Conservation (phyloP, 2,329 filamentous ascomycete species). For the Fusarium sp. region DNA sequence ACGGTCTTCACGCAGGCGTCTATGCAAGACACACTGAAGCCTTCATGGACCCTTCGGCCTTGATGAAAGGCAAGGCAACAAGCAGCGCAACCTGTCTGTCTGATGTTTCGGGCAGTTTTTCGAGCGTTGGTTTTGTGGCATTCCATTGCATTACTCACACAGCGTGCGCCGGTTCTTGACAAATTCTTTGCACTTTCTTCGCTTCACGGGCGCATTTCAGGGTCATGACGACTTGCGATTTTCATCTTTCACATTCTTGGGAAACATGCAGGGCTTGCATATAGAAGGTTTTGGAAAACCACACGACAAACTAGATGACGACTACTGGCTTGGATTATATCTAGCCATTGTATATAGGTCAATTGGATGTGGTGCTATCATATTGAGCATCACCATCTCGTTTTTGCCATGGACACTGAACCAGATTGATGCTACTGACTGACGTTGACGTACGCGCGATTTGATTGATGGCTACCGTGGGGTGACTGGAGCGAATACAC, state of each 20-base stretch:
- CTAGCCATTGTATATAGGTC: conserved; percentile 47
- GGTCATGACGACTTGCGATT: conserved; percentile 49
- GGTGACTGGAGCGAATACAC: not conserved
- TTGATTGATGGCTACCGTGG: not conserved
- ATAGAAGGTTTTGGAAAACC: conserved; percentile 51
- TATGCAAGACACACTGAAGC: conserved; percentile 71
- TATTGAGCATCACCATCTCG: conserved; percentile 38
- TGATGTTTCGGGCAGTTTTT: conserved; percentile 21
- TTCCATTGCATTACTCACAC: conserved; percentile 40
- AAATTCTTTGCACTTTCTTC: conserved; percentile 43
- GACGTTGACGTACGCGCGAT: not conserved
- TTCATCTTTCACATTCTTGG: conserved; percentile 41
- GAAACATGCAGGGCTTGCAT: conserved; percentile 49
- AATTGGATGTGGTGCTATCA: conserved; percentile 43
- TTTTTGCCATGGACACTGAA: conserved; percentile 18
- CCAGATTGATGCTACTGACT: not conserved
- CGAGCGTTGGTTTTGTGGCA: conserved; percentile 41
- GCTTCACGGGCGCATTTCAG: conserved; percentile 46
- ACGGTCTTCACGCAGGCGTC: conserved; percentile 82
- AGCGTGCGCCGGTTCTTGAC: conserved; percentile 46
- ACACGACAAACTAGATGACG: conserved; percentile 47
- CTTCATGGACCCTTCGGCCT: conserved; percentile 67
- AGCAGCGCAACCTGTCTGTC: conserved; percentile 8
- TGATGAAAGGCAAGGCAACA: conserved; percentile 44
- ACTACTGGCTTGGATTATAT: conserved; percentile 41